phyloP scores from a whole-genome alignment of 2,329 filamentous ascomycete species.

The Graphilbum fragrans region DNA sequence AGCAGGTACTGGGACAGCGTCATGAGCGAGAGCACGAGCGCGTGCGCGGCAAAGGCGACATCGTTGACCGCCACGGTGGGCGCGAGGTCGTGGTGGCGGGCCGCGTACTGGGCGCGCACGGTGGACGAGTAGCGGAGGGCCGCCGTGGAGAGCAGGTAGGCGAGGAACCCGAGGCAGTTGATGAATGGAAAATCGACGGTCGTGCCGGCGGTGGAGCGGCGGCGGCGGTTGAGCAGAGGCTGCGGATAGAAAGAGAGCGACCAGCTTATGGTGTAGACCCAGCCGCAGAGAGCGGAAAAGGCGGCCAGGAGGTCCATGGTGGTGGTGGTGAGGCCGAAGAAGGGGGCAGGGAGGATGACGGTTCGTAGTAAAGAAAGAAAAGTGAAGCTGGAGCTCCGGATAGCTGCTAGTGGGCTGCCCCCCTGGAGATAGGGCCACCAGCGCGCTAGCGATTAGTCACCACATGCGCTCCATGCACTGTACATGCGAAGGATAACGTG shows the following conservation, averaged over 20 bases:
- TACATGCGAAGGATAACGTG: too few species aligned
- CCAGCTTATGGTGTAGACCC: constrained; percentile 69
- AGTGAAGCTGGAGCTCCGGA: too few species aligned
- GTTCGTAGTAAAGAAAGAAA: not conserved
- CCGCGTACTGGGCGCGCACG: constrained; percentile 73
- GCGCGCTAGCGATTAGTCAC: too few species aligned
- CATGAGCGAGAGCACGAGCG: constrained; percentile 57
- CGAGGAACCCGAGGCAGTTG: constrained; percentile 58
- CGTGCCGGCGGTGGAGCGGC: constrained; percentile 68
- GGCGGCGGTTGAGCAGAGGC: constrained; percentile 63
- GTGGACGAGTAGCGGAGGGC: constrained; percentile 68
- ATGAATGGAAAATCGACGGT: constrained; percentile 79
- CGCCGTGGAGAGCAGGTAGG: constrained; percentile 64
- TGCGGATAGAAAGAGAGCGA: constrained; percentile 90
- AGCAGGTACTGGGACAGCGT: constrained; percentile 69
- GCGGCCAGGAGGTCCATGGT: constrained; percentile 26
- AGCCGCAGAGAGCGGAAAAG: constrained; percentile 53
- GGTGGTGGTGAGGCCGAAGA: not conserved
- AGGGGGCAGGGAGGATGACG: not conserved
- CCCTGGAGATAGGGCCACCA: too few species aligned
- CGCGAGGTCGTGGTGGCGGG: constrained; percentile 59
- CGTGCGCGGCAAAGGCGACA: constrained; percentile 76
- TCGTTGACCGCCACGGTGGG: constrained; percentile 88
- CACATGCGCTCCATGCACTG: too few species aligned
- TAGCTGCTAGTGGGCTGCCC: too few species aligned